Percentiles rank a stretch among this genome's conserved stretches.
Conservation (phyloP, 208 protist species). For the Leishmania major region DNA sequence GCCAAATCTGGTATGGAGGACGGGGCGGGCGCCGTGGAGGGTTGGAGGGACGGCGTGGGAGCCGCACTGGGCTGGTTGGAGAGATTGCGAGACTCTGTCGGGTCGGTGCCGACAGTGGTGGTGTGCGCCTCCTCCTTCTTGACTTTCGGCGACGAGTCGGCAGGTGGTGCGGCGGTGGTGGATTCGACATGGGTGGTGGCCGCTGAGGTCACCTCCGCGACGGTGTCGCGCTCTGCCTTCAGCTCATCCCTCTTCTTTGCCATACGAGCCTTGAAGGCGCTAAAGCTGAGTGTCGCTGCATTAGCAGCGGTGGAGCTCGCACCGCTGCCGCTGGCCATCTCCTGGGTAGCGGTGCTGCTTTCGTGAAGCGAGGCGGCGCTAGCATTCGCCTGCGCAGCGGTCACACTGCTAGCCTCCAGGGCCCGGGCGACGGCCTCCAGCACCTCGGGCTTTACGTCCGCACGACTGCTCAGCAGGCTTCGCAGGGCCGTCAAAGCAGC, state of each 20-base stretch:
- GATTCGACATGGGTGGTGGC: slow-evolving; percentile 18
- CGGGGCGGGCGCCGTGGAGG: slow-evolving; percentile 11
- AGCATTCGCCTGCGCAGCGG: not conserved
- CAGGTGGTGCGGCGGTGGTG: not conserved
- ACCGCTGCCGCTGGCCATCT: not conserved
- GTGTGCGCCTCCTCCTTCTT: slow-evolving; percentile 6
- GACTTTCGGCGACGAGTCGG: not conserved
- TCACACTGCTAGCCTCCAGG: slow-evolving; percentile 5
- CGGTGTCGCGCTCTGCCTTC: slow-evolving; percentile 30
- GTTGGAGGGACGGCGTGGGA: slow-evolving; percentile 23
- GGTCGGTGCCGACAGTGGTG: slow-evolving; percentile 13
- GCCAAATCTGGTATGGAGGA: slow-evolving; percentile 6
- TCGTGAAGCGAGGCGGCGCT: not conserved
- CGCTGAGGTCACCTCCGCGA: slow-evolving; percentile 19
- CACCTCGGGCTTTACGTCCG: slow-evolving; percentile 7
- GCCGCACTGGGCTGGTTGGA: slow-evolving; percentile 23
- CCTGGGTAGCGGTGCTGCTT: not conserved
- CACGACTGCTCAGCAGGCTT: slow-evolving; percentile 19
- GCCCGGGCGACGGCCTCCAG: slow-evolving; percentile 16
- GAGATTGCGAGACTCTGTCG: slow-evolving; percentile 25
- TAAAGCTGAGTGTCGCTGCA: slow-evolving; percentile 38
- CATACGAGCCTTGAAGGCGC: slow-evolving; percentile 64
- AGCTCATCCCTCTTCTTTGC: slow-evolving; percentile 60
- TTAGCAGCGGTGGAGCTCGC: not conserved
- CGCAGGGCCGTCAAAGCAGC: slow-evolving; percentile 31